These are phyloP conservation scores for Sclerotinia minor DNA, from an alignment of 2,329 filamentous ascomycete species.

Conservation along the genomic window DNA sequence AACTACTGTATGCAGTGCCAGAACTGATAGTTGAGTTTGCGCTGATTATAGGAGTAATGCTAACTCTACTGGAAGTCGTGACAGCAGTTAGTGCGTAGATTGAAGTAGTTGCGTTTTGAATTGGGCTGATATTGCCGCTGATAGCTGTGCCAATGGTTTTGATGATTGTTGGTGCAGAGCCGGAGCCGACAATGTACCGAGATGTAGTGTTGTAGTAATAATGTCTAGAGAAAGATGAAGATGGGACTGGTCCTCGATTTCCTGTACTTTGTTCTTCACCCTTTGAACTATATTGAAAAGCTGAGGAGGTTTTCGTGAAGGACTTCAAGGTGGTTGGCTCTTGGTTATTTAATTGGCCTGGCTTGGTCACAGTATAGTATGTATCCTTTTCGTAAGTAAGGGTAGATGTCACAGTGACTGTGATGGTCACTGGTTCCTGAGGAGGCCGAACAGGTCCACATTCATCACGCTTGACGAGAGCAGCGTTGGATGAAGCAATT, in stretches of 20 bases:
- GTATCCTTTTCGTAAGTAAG: conserved; percentile 1
- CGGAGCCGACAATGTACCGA: background rate
- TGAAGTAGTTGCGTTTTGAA: background rate
- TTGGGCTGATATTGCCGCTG: background rate
- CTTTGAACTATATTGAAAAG: background rate
- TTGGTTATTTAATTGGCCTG: background rate
- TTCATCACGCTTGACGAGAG: background rate
- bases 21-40: conserved; percentile 3
- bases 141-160: background rate
- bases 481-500: background rate
- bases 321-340: background rate
- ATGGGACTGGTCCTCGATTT: background rate
- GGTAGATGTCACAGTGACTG: background rate
- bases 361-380: background rate
- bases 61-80: background rate
- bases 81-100: background rate
- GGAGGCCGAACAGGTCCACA: background rate
- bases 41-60: background rate
- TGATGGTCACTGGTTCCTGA: background rate
- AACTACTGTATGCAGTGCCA: background rate
- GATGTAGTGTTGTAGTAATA: conserved; percentile 1
- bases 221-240: conserved; percentile 2
- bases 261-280: background rate
- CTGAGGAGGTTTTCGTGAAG: background rate
- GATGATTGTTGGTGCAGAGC: background rate